Conservation (phyloP, 2,329 filamentous ascomycete species). For the Herpotrichia juniperi region DNA sequence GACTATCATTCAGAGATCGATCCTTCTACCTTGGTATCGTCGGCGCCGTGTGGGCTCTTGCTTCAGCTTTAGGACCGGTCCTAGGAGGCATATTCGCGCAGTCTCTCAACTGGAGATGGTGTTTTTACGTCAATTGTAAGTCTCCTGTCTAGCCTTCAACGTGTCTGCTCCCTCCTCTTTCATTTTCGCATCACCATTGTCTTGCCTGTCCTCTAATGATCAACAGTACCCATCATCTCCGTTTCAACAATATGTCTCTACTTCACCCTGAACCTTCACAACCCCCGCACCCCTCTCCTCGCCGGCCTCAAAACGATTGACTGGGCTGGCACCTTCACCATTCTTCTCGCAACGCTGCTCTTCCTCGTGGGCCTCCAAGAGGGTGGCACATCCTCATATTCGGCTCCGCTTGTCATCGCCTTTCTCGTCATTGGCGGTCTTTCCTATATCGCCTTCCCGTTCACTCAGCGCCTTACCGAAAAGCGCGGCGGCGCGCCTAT, state of each 20-base stretch:
- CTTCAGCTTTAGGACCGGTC: constrained; percentile 59
- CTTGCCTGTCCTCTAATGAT: constrained; percentile 46
- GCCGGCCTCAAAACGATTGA: constrained; percentile 58
- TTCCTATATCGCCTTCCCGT: constrained; percentile 57
- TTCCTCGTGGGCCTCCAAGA: constrained; percentile 60
- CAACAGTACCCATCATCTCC: constrained; percentile 55
- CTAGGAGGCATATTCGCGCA: constrained; percentile 59
- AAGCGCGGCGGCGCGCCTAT: constrained; percentile 66
- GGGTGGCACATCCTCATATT: constrained; percentile 57
- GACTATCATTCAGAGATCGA: constrained; percentile 43
- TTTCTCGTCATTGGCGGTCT: constrained; percentile 56
- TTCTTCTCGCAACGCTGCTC: constrained; percentile 56
- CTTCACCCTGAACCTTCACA: constrained; percentile 60
- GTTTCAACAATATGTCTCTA: constrained; percentile 56
- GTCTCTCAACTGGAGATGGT: constrained; percentile 58
- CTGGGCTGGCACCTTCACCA: constrained; percentile 58
- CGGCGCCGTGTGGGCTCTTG: constrained; percentile 62
- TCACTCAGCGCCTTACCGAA: constrained; percentile 68
- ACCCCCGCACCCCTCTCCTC: constrained; percentile 54
- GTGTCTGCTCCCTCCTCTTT: neutral
- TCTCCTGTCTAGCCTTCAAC: no score
- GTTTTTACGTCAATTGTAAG: constrained; percentile 47
- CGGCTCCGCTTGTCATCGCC: constrained; percentile 56
- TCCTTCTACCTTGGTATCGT: constrained; percentile 59
- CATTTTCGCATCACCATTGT: no score